phyloP scores from a whole-genome alignment of 352 stramenopile genomes.

The Plasmopara muralis region DNA sequence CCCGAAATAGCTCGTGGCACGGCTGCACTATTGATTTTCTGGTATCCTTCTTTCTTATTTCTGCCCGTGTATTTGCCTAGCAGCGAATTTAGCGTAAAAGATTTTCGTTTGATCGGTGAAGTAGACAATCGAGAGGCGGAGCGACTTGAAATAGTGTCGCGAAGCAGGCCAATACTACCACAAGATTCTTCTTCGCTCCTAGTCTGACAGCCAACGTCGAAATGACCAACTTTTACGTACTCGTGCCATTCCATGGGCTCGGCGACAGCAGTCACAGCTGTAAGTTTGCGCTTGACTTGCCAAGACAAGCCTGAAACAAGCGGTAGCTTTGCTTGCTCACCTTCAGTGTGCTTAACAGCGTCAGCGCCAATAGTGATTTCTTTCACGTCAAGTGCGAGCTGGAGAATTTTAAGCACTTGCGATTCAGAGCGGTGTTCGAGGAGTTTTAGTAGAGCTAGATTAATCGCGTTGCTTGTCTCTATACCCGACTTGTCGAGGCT shows the following conservation, averaged over 20 bases:
- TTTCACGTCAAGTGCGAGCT: conserved; percentile 9
- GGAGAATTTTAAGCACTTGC: conserved; percentile 37
- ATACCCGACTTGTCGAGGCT: neutral
- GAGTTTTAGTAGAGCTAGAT: conserved; percentile 33
- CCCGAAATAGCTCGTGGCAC: conserved; percentile 57
- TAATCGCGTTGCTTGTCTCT: conserved; percentile 13
- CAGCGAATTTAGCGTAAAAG: conserved; percentile 51
- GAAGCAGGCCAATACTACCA: conserved; percentile 2
- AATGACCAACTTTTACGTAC: conserved; percentile 37
- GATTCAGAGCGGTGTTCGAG: conserved; percentile 31
- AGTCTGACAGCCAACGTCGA: conserved; percentile 52
- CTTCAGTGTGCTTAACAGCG: neutral
- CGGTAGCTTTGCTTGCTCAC: neutral
- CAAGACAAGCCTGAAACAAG: conserved; percentile 8
- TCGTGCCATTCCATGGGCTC: conserved; percentile 67
- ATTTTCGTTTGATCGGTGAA: conserved; percentile 14
- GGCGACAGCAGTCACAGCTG: conserved; percentile 42
- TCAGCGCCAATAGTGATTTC: neutral
- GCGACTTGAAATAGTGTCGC: neutral
- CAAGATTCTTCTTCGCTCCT: conserved; percentile 13
- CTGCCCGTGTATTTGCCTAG: conserved; percentile 28
- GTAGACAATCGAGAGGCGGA: conserved; percentile 7
- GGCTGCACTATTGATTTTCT: conserved; percentile 62
- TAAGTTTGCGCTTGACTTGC: conserved; percentile 37
- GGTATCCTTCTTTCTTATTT: conserved; percentile 54